Conservation (phyloP, 495 filamentous ascomycete genomes). For the Penicillium roqueforti region DNA sequence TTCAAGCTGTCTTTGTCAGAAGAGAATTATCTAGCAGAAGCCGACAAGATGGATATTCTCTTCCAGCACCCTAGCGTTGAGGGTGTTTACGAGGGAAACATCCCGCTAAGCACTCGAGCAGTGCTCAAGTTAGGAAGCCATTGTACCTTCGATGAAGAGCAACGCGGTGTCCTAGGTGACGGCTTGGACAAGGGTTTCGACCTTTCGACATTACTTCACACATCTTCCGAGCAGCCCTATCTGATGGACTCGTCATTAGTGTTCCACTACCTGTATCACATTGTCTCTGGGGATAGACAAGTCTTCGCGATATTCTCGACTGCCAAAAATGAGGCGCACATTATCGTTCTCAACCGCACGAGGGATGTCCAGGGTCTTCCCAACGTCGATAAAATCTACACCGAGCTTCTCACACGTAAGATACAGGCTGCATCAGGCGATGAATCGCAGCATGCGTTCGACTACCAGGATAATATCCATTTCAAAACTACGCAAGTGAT, state of each 20-base stretch:
- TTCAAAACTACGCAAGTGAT: constrained; percentile 86
- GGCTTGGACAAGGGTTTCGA: constrained; percentile 94
- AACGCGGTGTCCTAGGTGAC: constrained; percentile 85
- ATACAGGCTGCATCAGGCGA: constrained; percentile 62
- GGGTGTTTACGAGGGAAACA: constrained; percentile 91
- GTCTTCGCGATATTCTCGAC: constrained; percentile 94
- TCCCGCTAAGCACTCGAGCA: constrained; percentile 78
- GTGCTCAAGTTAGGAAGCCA: constrained; percentile 83
- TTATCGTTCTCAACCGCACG: constrained; percentile 76
- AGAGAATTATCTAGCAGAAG: constrained; percentile 76
- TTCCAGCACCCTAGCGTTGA: constrained; percentile 94
- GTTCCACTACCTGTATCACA: constrained; percentile 89
- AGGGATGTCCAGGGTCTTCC: constrained; percentile 79
- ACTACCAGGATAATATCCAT: constrained; percentile 80
- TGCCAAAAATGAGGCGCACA: constrained; percentile 68
- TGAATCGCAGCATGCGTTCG: constrained; percentile 71
- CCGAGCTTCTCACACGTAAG: constrained; percentile 63
- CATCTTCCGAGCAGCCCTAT: constrained; percentile 65
- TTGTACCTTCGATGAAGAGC: constrained; percentile 92
- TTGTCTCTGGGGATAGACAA: constrained; percentile 83
- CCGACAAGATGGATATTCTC: constrained; percentile 72
- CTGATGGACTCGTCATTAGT: constrained; percentile 62
- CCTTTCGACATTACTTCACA: constrained; percentile 66
- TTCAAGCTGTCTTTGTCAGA: constrained; percentile 92
- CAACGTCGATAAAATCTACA: constrained; percentile 86